Evolutionary conservation across 768 basidiomycete genomes (phyloP), one percentile per base, ranked within the genome.

Genomic region (Galerina sulciceps): DNA sequence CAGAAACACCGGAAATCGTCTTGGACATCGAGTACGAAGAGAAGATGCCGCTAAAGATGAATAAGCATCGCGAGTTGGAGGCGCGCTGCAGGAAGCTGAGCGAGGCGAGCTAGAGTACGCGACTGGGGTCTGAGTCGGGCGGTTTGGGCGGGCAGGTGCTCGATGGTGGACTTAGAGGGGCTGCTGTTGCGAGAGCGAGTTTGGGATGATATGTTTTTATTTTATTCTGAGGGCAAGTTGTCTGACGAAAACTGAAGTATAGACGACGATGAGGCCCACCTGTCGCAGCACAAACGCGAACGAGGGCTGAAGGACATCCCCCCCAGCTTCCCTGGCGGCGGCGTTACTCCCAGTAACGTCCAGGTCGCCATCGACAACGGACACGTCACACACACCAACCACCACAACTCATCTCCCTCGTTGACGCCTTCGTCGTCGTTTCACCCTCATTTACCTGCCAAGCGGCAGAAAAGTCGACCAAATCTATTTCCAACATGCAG

Each of bases 31-130:
- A 43, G 23, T 50, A 55, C 38, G 76, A 79, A 55, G 78, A 78
- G 13, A 72, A 71, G 47, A 76, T 89, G 63, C 88, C 87, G 6
- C 87, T 87, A 2, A 85, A 85, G 71, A 82, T 89, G 82, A 79
- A 79, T 78, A 78, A 76, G 42, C 74, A 73, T 31, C 59, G 64
- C 0, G 71, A 69, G 53, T 47, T 64, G 11, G 69, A 75, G 57
- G 63, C 67, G 40, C 48, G 69, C 61, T 51, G 65, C 65, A 45
- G 20, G 37, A 52, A 26, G 36, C 42, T 55, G 48, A 11, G 36
- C 11, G 18, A 53, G 57, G 49, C 43, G 41, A 26, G 36, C 20
- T 20, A 48, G 50, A 17, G 42, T 31, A 20, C 38, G 22, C 14
- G 22, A 38, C 10, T 45, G 40, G 48, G 40, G 23, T 8, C 9